phyloP scores from a whole-genome alignment of 2,329 filamentous ascomycete species.

The Dryadomyces sulphureus region DNA sequence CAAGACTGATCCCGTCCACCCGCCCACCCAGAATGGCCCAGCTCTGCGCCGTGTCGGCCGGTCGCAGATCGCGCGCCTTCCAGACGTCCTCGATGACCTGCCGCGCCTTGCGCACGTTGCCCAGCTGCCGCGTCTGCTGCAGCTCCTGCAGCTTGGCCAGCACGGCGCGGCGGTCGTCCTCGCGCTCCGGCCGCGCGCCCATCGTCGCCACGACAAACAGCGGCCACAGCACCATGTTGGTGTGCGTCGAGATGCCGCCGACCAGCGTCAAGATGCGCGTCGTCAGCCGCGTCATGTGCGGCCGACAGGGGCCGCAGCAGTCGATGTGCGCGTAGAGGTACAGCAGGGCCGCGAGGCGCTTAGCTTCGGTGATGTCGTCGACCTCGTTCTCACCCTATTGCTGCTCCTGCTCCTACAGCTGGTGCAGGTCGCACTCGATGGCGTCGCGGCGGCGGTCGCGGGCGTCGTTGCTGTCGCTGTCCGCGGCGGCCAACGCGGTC shows the following conservation, averaged over 20 bases:
- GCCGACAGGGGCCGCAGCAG: conserved; percentile 13
- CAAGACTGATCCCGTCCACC: conserved; percentile 13
- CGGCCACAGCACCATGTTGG: conserved; percentile 13
- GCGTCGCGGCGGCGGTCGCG: conserved; percentile 3
- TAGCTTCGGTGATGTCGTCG: conserved; percentile 12
- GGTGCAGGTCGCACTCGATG: conserved; percentile 4
- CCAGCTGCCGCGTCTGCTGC: conserved; percentile 16
- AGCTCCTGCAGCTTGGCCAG: conserved; percentile 13
- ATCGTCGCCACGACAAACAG: conserved; percentile 17
- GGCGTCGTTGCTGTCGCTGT: not conserved
- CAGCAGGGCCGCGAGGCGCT: conserved; percentile 15
- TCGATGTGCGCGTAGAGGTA: conserved; percentile 16
- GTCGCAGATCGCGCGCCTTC: conserved; percentile 15
- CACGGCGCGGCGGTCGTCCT: conserved; percentile 14
- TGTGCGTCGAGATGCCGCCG: conserved; percentile 13
- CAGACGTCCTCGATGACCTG: conserved; percentile 17
- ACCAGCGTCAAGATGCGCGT: conserved; percentile 13
- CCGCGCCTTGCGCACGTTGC: conserved; percentile 17
- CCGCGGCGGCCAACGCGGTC: conserved; percentile 5
- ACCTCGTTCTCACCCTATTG: not conserved
- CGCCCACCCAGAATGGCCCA: conserved; percentile 7
- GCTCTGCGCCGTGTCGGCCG: not conserved
- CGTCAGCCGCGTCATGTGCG: conserved; percentile 11
- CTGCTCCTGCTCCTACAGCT: not conserved
- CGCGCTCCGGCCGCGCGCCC: conserved; percentile 14